Evolutionary conservation across 495 filamentous ascomycete species (phyloP), one percentile per base, ranked within the genome.

Genomic region (Talaromyces proteolyticus): DNA sequence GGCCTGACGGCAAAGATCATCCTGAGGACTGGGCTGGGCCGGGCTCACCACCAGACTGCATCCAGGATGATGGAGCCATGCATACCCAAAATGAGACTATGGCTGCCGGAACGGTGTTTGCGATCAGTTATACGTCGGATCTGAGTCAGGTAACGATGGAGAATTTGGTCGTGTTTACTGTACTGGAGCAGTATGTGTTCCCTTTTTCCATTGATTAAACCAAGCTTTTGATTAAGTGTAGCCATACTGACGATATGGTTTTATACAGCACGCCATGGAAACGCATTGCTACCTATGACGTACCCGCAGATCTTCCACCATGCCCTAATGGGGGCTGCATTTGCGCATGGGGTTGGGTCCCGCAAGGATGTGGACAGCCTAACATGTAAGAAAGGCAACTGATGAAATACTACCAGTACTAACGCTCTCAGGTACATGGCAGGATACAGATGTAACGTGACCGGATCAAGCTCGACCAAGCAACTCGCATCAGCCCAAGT

Each of bases 301-400:
- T 81, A 14, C 75, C 77, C 0, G 50, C 60, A 10, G 65, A 67
- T 34, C 55, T 81, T 42, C 70, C 72, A 12, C 52, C 62, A 22
- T 81, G 78, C 52, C 74, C 77, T 2, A 50, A 53, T 2, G 75
- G 63, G 3, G 77, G 76, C 16, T 82, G 77, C 51, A 70, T 61
- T 18, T 82, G 78, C 49, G 77, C 78, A 18, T 79, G 73, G 76
- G 68, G 80, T 19, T 82, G 78, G 78, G 67, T 79, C 34, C 77
- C 78, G 1, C 62, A 73, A 38, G 66, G 73, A 16, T 79, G 75
- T 57, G 59, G 76, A 29, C 47, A 67, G 41, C 58, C 67, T 7
- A 77, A 74, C 49, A 70, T 72, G 62, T 62, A 29, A 49, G 48
- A 39, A 1, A 8, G 20, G 5, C 19, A 42, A 11, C 16, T 17